Evolutionary conservation across 805 yeast genomes (phyloP).

Genomic region (Wickerhamiella parazyma): DNA sequence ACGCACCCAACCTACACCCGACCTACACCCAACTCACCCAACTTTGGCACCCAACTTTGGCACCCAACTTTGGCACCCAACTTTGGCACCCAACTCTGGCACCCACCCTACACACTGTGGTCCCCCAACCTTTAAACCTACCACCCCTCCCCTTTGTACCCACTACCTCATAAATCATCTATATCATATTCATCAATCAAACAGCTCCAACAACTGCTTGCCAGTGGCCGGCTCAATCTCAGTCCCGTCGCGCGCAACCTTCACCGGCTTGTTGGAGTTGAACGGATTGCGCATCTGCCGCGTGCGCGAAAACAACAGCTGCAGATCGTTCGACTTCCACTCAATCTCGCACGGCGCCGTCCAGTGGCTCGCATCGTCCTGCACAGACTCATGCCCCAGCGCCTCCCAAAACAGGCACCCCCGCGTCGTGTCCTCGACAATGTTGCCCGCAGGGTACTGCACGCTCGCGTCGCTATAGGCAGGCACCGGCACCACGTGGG

Average conservation of each 20-base stretch:
- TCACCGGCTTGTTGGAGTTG: slow-evolving; percentile 29
- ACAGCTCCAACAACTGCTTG: slow-evolving; percentile 21
- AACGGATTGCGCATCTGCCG: slow-evolving; percentile 26
- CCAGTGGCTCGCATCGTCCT: slow-evolving; percentile 21
- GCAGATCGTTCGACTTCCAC: slow-evolving; percentile 23
- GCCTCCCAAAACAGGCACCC: slow-evolving; percentile 31
- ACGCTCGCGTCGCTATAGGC: slow-evolving; percentile 11
- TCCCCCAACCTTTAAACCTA: too few relatives aligned
- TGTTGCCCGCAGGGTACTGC: slow-evolving; percentile 24
- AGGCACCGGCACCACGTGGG: slow-evolving; percentile 2
- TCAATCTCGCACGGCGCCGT: slow-evolving; percentile 27
- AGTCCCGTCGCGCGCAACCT: slow-evolving; percentile 33
- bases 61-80: too few relatives aligned
- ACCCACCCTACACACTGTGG: too few relatives aligned
- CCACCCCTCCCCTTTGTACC: too few relatives aligned
- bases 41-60: too few relatives aligned
- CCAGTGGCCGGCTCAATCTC: slow-evolving; percentile 30
- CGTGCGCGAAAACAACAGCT: slow-evolving; percentile 25
- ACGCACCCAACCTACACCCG: too few relatives aligned
- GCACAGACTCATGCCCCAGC: slow-evolving; percentile 15
- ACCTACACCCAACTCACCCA: too few relatives aligned
- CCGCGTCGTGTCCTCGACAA: slow-evolving; percentile 25
- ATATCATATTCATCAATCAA: too few relatives aligned
- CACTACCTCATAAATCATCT: not conserved
- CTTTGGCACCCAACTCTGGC: too few relatives aligned